Percentiles rank a stretch among this genome's conserved stretches.
Evolutionary conservation across 352 stramenopile species (phyloP).

Genomic region (Phytophthora sojae): DNA sequence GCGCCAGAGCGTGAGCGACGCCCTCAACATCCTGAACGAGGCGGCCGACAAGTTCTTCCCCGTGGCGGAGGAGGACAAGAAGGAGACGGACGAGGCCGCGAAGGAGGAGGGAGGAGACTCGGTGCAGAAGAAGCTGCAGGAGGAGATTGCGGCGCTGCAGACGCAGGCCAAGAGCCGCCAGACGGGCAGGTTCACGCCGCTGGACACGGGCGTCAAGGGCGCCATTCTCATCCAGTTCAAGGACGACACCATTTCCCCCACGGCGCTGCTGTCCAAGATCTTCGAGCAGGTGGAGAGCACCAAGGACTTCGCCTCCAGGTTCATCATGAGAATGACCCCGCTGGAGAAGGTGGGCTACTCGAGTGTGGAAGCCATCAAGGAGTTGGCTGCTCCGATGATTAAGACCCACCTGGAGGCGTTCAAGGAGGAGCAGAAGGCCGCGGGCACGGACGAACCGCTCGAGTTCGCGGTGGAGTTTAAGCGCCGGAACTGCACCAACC

Average conservation of each 20-base stretch:
- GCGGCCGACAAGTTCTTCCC: constrained; percentile 73
- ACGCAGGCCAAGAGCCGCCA: constrained; percentile 62
- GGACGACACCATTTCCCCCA: constrained; percentile 55
- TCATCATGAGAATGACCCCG: constrained; percentile 79
- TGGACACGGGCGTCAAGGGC: constrained; percentile 81
- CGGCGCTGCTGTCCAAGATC: constrained; percentile 61
- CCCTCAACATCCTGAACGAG: constrained; percentile 81
- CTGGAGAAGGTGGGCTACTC: constrained; percentile 77
- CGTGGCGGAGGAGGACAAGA: constrained; percentile 21
- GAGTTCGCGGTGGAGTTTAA: constrained; percentile 78
- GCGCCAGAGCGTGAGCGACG: constrained; percentile 72
- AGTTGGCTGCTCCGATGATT: constrained; percentile 64
- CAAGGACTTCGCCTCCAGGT: constrained; percentile 79
- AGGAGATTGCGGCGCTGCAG: constrained; percentile 73
- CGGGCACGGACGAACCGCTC: constrained; percentile 34
- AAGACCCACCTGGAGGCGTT: constrained; percentile 48
- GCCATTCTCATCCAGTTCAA: constrained; percentile 75
- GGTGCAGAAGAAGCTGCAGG: constrained; percentile 72
- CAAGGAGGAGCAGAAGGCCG: constrained; percentile 32
- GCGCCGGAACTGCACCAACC: constrained; percentile 77
- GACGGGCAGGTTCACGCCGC: constrained; percentile 71
- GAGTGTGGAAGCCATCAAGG: constrained; percentile 66
- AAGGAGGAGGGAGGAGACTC: constrained; percentile 38
- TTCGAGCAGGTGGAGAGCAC: constrained; percentile 67
- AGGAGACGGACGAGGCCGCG: constrained; percentile 26